phyloP scores from a whole-genome alignment of 2,329 filamentous ascomycete species.

The Tolypocladium tundrense region DNA sequence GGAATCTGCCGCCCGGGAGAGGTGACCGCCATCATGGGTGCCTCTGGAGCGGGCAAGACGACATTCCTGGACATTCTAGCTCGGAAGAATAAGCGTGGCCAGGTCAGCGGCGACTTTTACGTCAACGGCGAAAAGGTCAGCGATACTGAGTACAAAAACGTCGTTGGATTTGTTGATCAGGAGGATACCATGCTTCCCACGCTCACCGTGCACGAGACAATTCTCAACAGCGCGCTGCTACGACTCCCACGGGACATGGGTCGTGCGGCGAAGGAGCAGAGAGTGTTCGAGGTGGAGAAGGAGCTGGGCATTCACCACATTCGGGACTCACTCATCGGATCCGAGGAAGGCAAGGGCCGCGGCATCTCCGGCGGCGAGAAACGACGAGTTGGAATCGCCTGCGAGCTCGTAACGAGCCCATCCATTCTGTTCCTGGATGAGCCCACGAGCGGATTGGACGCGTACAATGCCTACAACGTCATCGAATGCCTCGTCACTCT shows the following conservation, averaged over 20 bases:
- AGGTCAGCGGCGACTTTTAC: constrained; percentile 69
- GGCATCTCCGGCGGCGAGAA: constrained; percentile 98
- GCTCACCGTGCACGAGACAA: constrained; percentile 94
- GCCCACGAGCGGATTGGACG: constrained; percentile 89
- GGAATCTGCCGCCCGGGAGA: constrained; percentile 93
- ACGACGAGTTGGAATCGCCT: constrained; percentile 89
- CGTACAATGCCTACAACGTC: constrained; percentile 97
- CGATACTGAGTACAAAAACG: constrained; percentile 77
- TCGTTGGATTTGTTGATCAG: constrained; percentile 95
- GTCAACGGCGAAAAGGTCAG: constrained; percentile 87
- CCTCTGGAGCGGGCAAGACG: constrained; percentile 93
- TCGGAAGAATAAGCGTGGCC: constrained; percentile 89
- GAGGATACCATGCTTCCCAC: constrained; percentile 96
- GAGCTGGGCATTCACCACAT: constrained; percentile 94
- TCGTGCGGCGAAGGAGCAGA: constrained; percentile 74
- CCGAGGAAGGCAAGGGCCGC: constrained; percentile 85
- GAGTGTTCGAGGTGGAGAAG: constrained; percentile 85
- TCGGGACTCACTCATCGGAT: constrained; percentile 88
- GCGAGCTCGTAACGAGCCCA: constrained; percentile 92
- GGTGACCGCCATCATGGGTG: constrained; percentile 94
- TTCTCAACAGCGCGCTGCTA: constrained; percentile 84
- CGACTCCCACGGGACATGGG: constrained; percentile 91
- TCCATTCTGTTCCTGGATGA: constrained; percentile 97
- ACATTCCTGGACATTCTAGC: constrained; percentile 94
- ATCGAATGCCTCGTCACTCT: constrained; percentile 90